Evolutionary conservation across 768 basidiomycete genomes (phyloP), one percentile per base, ranked within the genome.

Genomic region (Lactifluus subvellereus): DNA sequence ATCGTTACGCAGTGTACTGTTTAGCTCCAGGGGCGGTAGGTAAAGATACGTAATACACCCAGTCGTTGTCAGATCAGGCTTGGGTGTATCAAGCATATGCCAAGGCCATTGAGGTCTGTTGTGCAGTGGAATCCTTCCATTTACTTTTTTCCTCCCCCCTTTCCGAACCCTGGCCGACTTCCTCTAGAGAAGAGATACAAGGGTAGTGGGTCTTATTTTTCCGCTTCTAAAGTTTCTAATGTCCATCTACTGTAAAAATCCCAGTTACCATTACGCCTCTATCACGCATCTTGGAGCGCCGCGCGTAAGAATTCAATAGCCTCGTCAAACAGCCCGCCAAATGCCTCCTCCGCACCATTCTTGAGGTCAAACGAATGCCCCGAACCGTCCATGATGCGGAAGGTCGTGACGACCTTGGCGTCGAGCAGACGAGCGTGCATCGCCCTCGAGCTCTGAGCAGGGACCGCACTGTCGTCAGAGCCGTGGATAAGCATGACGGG

Each of bases 311-410:
- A 73, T 37, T 63, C 58, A 49, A 66, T 48, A 16, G 69, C 66
- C 50, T 72, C 66, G 35, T 73, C 72, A 76, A 75, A 73, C 73
- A 83, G n/a, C 30, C 68, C 68, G 3, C 77, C 74, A 67, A 76
- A 76, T 57, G 68, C 35, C 35, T 73, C 75, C 63, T 83, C 82
- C 6, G 79, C 81, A 22, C 70, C 70, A 16, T 74, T 70, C 35
- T 71, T 76, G 66, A 80, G 82, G 68, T 86, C 85, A 64, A 85
- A 86, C 0, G 80, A 79, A 67, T 86, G 85, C 55, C 84, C 81
- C 62, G 72, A 70, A 9, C 75, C 80, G 5, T 77, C 74, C 18
- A 80, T 69, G 16, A 77, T 72, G 20, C 73, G 65, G 4, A 82
- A 61, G 45, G 72, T 68, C 3, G 74, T 75, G 1, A 66, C 59